Conservation (phyloP, 2,329 filamentous ascomycete genomes). For the Penicillium brasilianum region DNA sequence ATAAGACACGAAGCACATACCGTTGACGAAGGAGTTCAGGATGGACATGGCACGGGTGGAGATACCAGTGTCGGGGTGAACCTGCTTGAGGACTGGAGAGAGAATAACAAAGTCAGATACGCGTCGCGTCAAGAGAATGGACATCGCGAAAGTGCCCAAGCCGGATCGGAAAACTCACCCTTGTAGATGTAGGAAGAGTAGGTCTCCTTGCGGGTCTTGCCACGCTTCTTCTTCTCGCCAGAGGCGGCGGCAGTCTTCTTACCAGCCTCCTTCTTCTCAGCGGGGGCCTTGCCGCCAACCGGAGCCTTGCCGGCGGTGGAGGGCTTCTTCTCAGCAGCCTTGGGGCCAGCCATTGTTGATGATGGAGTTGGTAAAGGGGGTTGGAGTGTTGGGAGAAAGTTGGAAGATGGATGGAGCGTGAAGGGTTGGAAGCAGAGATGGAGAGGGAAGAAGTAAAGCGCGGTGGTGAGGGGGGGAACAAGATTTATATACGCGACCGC, state of each 20-base stretch:
- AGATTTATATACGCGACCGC: slow-evolving; percentile 51
- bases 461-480: slow-evolving; percentile 48
- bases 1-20: slow-evolving; percentile 58
- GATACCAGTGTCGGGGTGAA: slow-evolving; percentile 99
- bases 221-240: slow-evolving; percentile 99
- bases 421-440: slow-evolving; percentile 35
- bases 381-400: slow-evolving; percentile 28
- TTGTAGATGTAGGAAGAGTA: slow-evolving; percentile 99
- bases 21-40: slow-evolving; percentile 99
- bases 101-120: slow-evolving; percentile 31
- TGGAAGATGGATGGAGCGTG: slow-evolving; percentile 44
- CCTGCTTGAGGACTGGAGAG: slow-evolving; percentile 91
- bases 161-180: slow-evolving; percentile 63
- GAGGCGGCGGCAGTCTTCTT: slow-evolving; percentile 94
- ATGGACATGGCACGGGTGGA: slow-evolving; percentile 99
- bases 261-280: slow-evolving; percentile 99
- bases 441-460: slow-evolving; percentile 46
- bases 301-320: slow-evolving; percentile 89
- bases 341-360: slow-evolving; percentile 84
- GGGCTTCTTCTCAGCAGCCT: slow-evolving; percentile 98
- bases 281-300: slow-evolving; percentile 73
- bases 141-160: neutral
- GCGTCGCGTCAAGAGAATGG: slow-evolving; percentile 33
- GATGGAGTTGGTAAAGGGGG: slow-evolving; percentile 34
- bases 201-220: slow-evolving; percentile 99